Evolutionary conservation across 805 yeast genomes (phyloP), one percentile per base, ranked within the genome.

Genomic region (Cyberlindnera bimundalis): DNA sequence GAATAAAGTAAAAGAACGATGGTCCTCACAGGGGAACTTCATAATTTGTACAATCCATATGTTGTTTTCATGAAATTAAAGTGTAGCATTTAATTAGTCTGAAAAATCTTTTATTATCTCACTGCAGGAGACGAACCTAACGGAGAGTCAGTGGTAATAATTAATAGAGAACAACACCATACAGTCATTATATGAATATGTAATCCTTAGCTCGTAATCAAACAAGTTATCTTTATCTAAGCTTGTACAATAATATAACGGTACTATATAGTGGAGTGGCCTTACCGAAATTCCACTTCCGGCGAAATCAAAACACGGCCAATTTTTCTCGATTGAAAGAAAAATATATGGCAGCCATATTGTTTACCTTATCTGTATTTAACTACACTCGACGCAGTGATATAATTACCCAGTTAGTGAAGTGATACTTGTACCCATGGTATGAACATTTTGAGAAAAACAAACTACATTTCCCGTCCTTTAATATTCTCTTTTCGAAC

Each of bases 31-130:
- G 27, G 40, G 37, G 34, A 43, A 42, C 40, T 36, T 30, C 42
- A 39, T 43, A 34, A 38, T 38, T 18, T 39, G 45, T 42, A 42
- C 45, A 42, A 42, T 42, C 29, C 36, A 38, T 27, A 32, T 38
- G 41, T 38, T 25, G 41, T 32, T 38, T 32, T 38, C 41, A 38
- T 31, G 40, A 37, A 14, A 20, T 20, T 20, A 12, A 21, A 15
- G 15, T 30, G 24, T 20, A 20, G 24, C n/a, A n/a, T n/a, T n/a
- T n/a, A n/a, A n/a, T n/a, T n/a, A n/a, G n/a, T n/a, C n/a, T n/a
- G n/a, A n/a, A n/a, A n/a, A n/a, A n/a, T n/a, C n/a, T n/a, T n/a
- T n/a, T n/a, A n/a, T n/a, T n/a, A n/a, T n/a, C n/a, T n/a, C n/a
- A n/a, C n/a, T n/a, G n/a, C n/a, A n/a, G n/a, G n/a, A n/a, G n/a